These are phyloP conservation scores for Gossypium bickii DNA, from an alignment of 345 rosid genomes.

Conservation along the genomic window DNA sequence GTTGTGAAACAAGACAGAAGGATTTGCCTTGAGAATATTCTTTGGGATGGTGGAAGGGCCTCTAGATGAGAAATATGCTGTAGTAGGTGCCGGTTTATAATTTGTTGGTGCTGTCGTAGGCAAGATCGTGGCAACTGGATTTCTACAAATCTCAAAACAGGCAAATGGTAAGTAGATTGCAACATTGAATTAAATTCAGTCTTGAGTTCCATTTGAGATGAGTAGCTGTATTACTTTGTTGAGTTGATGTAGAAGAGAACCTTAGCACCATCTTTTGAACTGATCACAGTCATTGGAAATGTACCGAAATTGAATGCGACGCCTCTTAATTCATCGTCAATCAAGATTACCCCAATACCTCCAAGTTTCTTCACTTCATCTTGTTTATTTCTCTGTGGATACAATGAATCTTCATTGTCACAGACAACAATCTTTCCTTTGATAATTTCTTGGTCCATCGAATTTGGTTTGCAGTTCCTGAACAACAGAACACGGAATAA, in stretches of 20 bases:
- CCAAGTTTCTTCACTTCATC: constrained; percentile 44
- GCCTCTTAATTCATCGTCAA: constrained; percentile 38
- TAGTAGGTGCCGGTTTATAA: constrained; percentile 59
- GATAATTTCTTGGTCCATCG: constrained; percentile 41
- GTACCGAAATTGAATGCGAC: constrained; percentile 41
- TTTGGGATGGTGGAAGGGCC: constrained; percentile 62
- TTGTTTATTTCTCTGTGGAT: constrained; percentile 20
- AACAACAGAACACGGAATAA: neutral
- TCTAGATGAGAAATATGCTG: constrained; percentile 71
- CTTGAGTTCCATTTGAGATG: neutral
- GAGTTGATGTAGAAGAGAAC: constrained; percentile 62
- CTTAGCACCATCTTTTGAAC: constrained; percentile 45
- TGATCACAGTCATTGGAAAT: constrained; percentile 48
- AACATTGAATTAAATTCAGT: neutral
- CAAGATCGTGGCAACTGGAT: constrained; percentile 67
- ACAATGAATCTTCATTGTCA: constrained; percentile 26
- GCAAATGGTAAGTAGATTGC: neutral
- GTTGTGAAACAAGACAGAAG: neutral
- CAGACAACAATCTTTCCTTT: constrained; percentile 76
- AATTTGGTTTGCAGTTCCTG: constrained; percentile 49
- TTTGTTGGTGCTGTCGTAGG: constrained; percentile 42
- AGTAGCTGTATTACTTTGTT: constrained; percentile 37
- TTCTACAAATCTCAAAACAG: constrained; percentile 26
- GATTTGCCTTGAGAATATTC: constrained; percentile 71
- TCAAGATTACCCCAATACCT: constrained; percentile 53